Evolutionary conservation across 768 basidiomycete genomes (phyloP), one percentile per base, ranked within the genome.

Genomic region (Tylopilus sp.): DNA sequence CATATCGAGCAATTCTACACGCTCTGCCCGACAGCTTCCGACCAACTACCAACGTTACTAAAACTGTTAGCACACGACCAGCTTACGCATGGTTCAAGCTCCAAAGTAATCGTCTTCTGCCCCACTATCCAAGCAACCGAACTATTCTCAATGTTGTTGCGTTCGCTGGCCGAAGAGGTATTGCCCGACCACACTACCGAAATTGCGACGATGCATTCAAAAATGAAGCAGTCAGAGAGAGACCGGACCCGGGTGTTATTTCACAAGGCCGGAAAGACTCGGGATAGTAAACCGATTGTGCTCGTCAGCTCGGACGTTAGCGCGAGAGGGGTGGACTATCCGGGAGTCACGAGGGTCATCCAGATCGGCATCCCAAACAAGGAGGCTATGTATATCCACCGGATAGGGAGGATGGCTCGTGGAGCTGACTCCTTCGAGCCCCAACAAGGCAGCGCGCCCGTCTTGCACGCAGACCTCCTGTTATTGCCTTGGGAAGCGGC

Each of bases 1-100:
- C 85, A 87, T 56, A 82, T 97, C 42, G 81, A 85, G 2, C 95
- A 98, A 68, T 88, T 82, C 71, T 78, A 83, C 66, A 95, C 92
- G 11, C 72, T 88, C 44, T 77, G 97, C 2, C 80, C 84, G 1
- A 68, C 68, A 25, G 75, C 86, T 3, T 69, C 71, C 11, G 77
- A 91, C 11, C 89, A 94, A 58, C 61, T 98, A 13, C 86, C 89
- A 0, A 88, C 95, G 62, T 60, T 93, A 40, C 58, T 95, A 36
- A 81, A 86, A 40, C 76, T 97, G 17, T 73, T 99, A 55, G 86
- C 84, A 0, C 89, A 95, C 58, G 97, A 98, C 66, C 94, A 95
- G 64, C 77, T 98, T 30, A 59, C 63, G 17, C 81, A 88, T 63
- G 77, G 83, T 1, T 75, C 76, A 9, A 68, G 70, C 40, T 86